phyloP scores from a whole-genome alignment of 2,329 filamentous ascomycete species.

The Aspergillus uvarum region DNA sequence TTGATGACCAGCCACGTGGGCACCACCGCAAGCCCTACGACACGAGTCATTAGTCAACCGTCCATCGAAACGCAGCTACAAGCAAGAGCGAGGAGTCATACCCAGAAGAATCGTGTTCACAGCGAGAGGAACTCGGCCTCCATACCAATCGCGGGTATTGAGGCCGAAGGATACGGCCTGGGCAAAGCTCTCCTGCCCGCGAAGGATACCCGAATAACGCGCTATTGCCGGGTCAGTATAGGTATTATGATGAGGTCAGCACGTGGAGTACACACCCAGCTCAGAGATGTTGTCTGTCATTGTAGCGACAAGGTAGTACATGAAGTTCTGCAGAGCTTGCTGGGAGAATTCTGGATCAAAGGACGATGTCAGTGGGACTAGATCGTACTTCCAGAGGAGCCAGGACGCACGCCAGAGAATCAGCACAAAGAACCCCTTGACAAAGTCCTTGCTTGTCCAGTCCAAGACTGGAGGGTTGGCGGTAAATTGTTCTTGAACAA shows the following conservation, averaged over 20 bases:
- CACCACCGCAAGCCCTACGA: not conserved
- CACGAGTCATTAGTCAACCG: not conserved
- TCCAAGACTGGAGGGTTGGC: constrained; percentile 42
- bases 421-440: constrained; percentile 51
- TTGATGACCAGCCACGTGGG: not conserved
- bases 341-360: constrained; percentile 42
- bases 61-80: not conserved
- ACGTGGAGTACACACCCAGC: constrained; percentile 19
- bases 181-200: constrained; percentile 48
- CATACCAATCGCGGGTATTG: constrained; percentile 46
- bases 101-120: constrained; percentile 41
- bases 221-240: not conserved
- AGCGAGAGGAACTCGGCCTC: constrained; percentile 42
- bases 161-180: constrained; percentile 47
- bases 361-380: not conserved
- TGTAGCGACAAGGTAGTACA: constrained; percentile 57
- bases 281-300: constrained; percentile 59
- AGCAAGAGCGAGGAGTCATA: constrained; percentile 10
- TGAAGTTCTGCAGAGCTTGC: constrained; percentile 56
- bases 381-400: not conserved
- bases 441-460: constrained; percentile 47
- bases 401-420: constrained; percentile 43
- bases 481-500: constrained; percentile 54
- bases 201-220: constrained; percentile 44
- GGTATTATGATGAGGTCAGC: not conserved